Base-by-base conservation (phyloP, 441 rosid genomes). In the Erysimum cheiri region DNA sequence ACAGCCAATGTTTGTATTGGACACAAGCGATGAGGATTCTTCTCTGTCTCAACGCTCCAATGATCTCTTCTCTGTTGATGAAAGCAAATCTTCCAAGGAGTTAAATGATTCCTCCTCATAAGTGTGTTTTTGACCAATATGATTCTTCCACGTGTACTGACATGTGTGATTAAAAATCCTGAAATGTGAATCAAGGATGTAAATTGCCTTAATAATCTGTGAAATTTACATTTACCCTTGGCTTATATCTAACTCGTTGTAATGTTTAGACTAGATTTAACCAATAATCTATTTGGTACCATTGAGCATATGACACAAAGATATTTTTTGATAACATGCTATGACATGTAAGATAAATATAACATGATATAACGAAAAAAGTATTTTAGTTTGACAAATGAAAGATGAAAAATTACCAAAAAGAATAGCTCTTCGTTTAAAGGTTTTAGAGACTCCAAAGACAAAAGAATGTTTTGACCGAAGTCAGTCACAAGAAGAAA, bases 21-120 rank as follows among this genome's bases (percentile, higher is more conserved):
- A 73, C 68, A 50, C 67, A 67, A 73, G 72, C 6, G 77, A 73
- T 67, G 72, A 73, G 4, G 68, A 73, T 67, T 67, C 77, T 67
- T 73, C 77, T 73, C 1, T 41, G 19, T 67, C 77, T 52, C 68
- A 60, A 9, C 72, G 12, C 24, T 73, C 77, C 49, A 66, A 12
- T 66, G 77, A 67, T 41, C 67, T 35, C 32, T 40, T 32, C 55
- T 67, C 72, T 24, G 57, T 41, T 73, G 50, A 53, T 43, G 58
- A 53, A 74, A 60, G 6, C 52, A 60, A 60, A 24, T 28, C 41
- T 59, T 67, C 35, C 0, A 32, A 41, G 48, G 72, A 67, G 41
- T 50, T 67, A 52, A 43, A 67, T 59, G 60, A 8, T 59, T 73
- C 56, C 9, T 41, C 15, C n/a, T n/a, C n/a, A 10, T 71, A 61